phyloP scores from a whole-genome alignment of 106 monocot species.

The Platanthera guangdongensis region DNA sequence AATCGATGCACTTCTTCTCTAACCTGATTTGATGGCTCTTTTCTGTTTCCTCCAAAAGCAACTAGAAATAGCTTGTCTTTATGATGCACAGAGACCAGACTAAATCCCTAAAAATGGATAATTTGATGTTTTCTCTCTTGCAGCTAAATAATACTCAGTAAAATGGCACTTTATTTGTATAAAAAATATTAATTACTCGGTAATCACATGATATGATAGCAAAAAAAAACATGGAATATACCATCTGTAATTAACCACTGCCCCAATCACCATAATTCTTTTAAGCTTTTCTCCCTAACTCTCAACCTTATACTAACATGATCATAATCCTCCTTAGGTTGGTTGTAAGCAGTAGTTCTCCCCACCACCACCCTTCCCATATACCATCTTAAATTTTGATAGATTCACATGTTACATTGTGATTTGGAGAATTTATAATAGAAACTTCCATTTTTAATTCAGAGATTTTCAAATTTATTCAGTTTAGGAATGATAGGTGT shows the following conservation, averaged over 20 bases:
- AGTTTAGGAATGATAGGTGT: no score
- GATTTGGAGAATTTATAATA: no score
- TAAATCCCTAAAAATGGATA: constrained; percentile 55
- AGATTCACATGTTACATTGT: no score
- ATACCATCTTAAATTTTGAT: not conserved
- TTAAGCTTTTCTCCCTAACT: not conserved
- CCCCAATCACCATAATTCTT: not conserved
- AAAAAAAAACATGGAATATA: not conserved
- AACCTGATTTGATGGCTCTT: constrained; percentile 89
- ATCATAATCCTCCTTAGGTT: not conserved
- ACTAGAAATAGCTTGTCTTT: constrained; percentile 70
- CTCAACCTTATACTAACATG: not conserved
- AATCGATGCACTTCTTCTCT: not conserved
- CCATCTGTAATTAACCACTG: not conserved
- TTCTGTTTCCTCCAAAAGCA: constrained; percentile 91
- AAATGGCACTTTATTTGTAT: not conserved
- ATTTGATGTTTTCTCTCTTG: not conserved
- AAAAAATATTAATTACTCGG: not conserved
- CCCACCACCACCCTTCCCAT: not conserved
- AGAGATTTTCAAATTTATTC: no score
- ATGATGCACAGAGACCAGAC: constrained; percentile 68
- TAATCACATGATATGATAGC: not conserved
- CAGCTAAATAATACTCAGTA: not conserved
- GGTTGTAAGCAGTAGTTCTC: not conserved
- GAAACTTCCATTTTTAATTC: no score